Evolutionary conservation across 495 filamentous ascomycete species (phyloP).

Genomic region (Rusavskia elegans): DNA sequence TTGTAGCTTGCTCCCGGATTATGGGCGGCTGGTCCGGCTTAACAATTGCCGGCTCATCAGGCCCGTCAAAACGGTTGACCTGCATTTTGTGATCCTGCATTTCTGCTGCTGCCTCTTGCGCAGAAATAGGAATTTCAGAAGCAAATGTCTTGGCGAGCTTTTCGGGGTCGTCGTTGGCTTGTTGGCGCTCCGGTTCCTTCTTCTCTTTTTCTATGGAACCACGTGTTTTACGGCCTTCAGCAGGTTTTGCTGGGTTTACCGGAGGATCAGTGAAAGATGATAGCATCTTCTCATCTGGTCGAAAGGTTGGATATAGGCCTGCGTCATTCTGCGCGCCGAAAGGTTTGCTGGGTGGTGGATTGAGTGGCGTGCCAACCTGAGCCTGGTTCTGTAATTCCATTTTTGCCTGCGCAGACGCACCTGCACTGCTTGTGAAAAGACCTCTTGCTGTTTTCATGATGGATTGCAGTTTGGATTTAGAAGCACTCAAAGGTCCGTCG

Average conservation of each 20-base stretch:
- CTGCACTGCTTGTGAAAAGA: slow-evolving; percentile 65
- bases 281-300: neutral
- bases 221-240: slow-evolving; percentile 45
- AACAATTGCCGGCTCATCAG: slow-evolving; percentile 14
- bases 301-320: neutral
- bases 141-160: neutral
- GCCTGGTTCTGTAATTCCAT: slow-evolving; percentile 24
- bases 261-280: neutral
- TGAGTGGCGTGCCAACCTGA: neutral
- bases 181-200: slow-evolving; percentile 45
- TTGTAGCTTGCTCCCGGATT: slow-evolving; percentile 21
- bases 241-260: slow-evolving; percentile 15
- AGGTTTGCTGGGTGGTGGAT: neutral
- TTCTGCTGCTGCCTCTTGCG: too few species aligned
- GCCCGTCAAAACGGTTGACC: too few species aligned
- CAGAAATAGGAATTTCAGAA: too few species aligned
- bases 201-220: slow-evolving; percentile 59
- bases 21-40: neutral
- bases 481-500: slow-evolving; percentile 72
- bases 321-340: neutral
- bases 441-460: slow-evolving; percentile 75
- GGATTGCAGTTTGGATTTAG: slow-evolving; percentile 75
- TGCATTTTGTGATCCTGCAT: too few species aligned
- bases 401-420: slow-evolving; percentile 61
- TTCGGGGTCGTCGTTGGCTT: neutral